A percentile compares a stretch with the other conserved stretches of the same genome.
phyloP scores from a whole-genome alignment of 371 early-diverging fungal species.

The Syncephalastrum monosporum region DNA sequence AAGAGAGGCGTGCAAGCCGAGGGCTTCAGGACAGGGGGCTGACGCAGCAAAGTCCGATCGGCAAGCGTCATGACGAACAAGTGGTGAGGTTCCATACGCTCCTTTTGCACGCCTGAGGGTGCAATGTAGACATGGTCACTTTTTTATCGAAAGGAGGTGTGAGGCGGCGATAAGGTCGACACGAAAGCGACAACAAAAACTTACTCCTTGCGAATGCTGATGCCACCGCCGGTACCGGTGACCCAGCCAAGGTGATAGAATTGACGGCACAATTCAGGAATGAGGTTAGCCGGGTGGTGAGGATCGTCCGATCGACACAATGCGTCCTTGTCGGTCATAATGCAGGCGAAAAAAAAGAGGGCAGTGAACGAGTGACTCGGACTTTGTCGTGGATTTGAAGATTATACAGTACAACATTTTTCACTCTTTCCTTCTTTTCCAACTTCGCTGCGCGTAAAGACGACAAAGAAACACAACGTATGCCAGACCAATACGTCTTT shows the following conservation, averaged over 20 bases:
- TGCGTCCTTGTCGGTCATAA: too few species aligned
- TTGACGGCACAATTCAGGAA: constrained; percentile 89
- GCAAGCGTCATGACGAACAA: constrained; percentile 80
- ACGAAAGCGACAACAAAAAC: constrained; percentile 1
- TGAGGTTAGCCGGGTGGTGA: constrained; percentile 84
- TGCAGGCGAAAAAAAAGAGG: too few species aligned
- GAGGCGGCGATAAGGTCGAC: constrained; percentile 1
- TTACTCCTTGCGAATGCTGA: constrained; percentile 83
- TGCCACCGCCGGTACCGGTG: constrained; percentile 96
- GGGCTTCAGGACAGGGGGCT: constrained; percentile 71
- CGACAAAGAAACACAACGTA: constrained; percentile 5
- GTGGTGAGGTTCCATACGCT: constrained; percentile 83
- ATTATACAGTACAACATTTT: too few species aligned
- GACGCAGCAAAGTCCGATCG: constrained; percentile 61
- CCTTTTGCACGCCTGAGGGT: constrained; percentile 95
- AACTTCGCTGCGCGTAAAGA: too few species aligned
- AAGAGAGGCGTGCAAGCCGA: constrained; percentile 96
- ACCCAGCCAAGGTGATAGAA: constrained; percentile 95
- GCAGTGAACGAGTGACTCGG: too few species aligned
- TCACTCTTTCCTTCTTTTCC: too few species aligned
- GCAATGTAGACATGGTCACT: constrained; percentile 86
- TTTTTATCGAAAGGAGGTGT: not conserved
- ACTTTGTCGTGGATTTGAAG: too few species aligned
- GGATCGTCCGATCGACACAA: constrained; percentile 63
- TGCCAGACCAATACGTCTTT: constrained; percentile 48